These are phyloP conservation scores for Penicillium hordei DNA, from an alignment of 2,329 filamentous ascomycete species.

Conservation along the genomic window DNA sequence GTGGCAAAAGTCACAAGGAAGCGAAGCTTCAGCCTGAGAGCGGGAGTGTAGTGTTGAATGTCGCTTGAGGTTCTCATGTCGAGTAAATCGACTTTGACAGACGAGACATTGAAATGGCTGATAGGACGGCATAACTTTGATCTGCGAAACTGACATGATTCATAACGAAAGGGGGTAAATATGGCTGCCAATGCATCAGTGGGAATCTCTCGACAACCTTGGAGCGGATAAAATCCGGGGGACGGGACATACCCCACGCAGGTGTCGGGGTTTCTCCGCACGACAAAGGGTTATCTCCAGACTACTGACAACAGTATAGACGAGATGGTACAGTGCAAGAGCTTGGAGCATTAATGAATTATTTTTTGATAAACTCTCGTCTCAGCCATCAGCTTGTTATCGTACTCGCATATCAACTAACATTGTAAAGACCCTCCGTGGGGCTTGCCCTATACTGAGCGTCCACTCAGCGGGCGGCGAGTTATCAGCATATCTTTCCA, in stretches of 20 bases:
- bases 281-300: neutral
- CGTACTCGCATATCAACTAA: neutral
- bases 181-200: constrained; percentile 2
- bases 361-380: neutral
- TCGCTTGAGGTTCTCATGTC: constrained; percentile 46
- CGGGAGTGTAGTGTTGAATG: constrained; percentile 43
- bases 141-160: neutral
- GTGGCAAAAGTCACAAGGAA: constrained; percentile 41
- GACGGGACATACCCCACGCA: constrained; percentile 3
- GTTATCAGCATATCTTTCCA: neutral
- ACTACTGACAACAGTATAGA: neutral
- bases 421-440: neutral
- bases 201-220: neutral
- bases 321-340: neutral
- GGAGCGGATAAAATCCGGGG: constrained; percentile 6
- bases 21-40: constrained; percentile 28
- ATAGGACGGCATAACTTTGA: constrained; percentile 10
- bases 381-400: neutral
- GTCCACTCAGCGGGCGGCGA: neutral
- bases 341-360: neutral
- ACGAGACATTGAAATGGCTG: constrained; percentile 46
- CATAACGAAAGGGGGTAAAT: neutral
- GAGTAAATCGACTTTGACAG: constrained; percentile 42
- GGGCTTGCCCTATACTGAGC: neutral
- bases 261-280: constrained; percentile 4